phyloP scores from a whole-genome alignment of 345 rosid species.

The Hirschfeldia incana region DNA sequence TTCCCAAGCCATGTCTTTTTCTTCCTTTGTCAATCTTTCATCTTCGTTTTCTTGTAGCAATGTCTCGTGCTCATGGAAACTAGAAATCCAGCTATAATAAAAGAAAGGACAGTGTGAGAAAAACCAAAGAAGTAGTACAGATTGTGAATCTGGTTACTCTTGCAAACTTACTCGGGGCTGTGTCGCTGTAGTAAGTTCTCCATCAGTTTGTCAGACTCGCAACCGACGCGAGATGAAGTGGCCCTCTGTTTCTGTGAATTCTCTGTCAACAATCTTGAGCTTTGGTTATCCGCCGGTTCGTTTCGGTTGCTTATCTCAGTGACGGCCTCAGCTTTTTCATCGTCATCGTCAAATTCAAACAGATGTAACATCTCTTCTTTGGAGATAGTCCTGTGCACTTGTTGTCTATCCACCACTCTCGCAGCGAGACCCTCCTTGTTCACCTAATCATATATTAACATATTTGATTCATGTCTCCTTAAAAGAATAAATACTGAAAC shows the following conservation, averaged over 20 bases:
- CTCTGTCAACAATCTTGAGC: constrained; percentile 37
- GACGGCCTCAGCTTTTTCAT: constrained; percentile 65
- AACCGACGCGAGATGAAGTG: constrained; percentile 56
- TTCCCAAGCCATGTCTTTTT: constrained; percentile 99
- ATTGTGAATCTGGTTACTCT: background rate
- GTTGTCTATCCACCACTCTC: constrained; percentile 99
- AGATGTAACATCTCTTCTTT: constrained; percentile 99
- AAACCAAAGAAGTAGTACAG: background rate
- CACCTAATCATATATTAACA: constrained; percentile 58
- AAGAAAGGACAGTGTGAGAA: background rate
- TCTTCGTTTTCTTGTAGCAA: constrained; percentile 98
- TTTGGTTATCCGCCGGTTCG: constrained; percentile 38
- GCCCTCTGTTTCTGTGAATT: constrained; percentile 54
- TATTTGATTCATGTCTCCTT: constrained; percentile 16
- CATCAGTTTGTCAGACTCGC: constrained; percentile 89
- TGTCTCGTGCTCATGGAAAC: constrained; percentile 96
- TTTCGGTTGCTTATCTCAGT: constrained; percentile 48
- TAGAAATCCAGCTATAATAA: constrained; percentile 74
- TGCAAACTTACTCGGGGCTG: constrained; percentile 60
- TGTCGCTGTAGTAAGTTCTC: constrained; percentile 76
- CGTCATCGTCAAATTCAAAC: constrained; percentile 95
- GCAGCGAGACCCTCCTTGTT: constrained; percentile 99
- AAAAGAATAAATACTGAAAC: background rate
- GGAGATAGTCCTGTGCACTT: constrained; percentile 90
- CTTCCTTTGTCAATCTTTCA: constrained; percentile 95